Conservation (phyloP, 2,329 filamentous ascomycete species). For the Trichoderma breve region DNA sequence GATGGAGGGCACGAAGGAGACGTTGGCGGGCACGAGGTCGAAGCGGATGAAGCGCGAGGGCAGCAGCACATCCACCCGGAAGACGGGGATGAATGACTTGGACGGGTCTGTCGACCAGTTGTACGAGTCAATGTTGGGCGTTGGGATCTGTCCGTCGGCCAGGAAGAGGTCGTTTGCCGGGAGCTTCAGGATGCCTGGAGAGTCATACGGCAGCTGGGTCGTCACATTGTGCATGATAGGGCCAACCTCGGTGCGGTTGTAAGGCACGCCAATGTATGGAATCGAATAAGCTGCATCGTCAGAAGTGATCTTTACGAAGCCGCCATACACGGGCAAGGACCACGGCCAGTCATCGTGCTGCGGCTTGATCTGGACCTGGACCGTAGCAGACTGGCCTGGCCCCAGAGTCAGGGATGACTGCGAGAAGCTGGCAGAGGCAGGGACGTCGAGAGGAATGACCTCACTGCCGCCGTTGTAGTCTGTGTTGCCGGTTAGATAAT, state of each 20-base stretch:
- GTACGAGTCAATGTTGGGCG: constrained; percentile 1
- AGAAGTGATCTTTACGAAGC: neutral
- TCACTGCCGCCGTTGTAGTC: neutral
- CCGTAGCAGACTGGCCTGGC: neutral
- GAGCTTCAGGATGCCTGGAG: neutral
- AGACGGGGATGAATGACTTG: neutral
- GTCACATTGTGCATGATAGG: constrained; percentile 3
- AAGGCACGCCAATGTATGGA: neutral
- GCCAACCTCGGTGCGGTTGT: neutral
- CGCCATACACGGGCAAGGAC: neutral
- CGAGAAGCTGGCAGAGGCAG: constrained; percentile 1
- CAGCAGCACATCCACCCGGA: neutral
- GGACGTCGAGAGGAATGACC: neutral
- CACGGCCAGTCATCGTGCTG: neutral
- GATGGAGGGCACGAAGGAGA: neutral
- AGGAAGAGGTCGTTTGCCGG: neutral
- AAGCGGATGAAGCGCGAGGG: neutral
- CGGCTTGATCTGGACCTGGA: constrained; percentile 1
- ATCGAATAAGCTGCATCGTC: neutral
- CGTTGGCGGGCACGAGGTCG: neutral
- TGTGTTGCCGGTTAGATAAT: neutral
- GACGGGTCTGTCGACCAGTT: neutral
- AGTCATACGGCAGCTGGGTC: neutral
- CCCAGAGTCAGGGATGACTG: neutral
- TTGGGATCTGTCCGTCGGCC: neutral